A percentile compares a stretch with the other conserved stretches of the same genome.
Conservation (phyloP, 2,329 filamentous ascomycete genomes). For the Apiospora phragmitis region DNA sequence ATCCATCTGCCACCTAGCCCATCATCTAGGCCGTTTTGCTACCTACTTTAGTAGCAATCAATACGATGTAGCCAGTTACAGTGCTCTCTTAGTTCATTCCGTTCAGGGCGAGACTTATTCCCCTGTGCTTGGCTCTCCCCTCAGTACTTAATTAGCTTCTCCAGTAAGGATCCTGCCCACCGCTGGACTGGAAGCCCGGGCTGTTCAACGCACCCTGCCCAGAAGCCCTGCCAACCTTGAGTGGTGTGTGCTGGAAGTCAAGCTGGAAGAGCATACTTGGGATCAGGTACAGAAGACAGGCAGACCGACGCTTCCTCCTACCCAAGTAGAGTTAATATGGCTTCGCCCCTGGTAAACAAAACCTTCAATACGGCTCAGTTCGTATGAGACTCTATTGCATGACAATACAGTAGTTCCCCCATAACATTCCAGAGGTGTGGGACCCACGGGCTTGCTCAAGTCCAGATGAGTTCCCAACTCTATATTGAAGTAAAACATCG, state of each 20-base stretch:
- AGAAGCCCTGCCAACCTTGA: background rate
- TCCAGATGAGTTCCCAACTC: background rate
- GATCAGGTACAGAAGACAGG: background rate
- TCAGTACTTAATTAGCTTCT: background rate
- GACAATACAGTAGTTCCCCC: background rate
- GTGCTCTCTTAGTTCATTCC: background rate
- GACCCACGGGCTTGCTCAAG: background rate
- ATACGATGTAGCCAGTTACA: background rate
- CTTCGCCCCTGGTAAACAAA: background rate
- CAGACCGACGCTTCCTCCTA: background rate
- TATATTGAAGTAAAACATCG: constrained; percentile 9
- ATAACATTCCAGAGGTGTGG: background rate
- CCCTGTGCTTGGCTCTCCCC: constrained; percentile 4
- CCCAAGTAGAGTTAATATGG: background rate
- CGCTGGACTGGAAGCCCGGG: background rate
- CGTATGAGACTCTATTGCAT: background rate
- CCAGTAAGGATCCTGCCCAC: background rate
- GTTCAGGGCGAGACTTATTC: background rate
- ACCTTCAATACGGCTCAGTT: background rate
- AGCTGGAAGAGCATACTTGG: background rate
- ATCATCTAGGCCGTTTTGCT: constrained; percentile 1
- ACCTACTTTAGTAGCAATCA: background rate
- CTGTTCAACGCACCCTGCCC: background rate
- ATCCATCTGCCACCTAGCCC: background rate
- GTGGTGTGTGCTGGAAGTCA: background rate